A percentile compares a stretch with the other conserved stretches of the same genome.
Conservation (phyloP, 2,329 filamentous ascomycete genomes). For the Nigrospora osmanthi region DNA sequence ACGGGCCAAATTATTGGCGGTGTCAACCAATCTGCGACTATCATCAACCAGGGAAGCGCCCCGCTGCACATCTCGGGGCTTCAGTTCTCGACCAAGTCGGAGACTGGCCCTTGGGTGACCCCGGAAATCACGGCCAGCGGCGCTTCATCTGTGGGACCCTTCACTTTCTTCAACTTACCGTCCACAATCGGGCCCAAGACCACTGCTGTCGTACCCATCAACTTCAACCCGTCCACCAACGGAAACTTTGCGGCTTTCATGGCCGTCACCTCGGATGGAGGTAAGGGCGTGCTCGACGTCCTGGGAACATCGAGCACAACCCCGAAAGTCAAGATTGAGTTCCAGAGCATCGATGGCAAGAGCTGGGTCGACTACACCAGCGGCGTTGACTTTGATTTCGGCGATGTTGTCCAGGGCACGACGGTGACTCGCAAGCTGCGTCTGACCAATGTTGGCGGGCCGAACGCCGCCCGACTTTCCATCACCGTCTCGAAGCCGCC, state of each 20-base stretch:
- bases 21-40: conserved; percentile 32
- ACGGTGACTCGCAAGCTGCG: conserved; percentile 40
- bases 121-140: conserved; percentile 25
- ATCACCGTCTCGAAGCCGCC: conserved; percentile 55
- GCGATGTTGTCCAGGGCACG: conserved; percentile 44
- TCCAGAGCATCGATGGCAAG: conserved; percentile 41
- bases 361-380: conserved; percentile 40
- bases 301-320: conserved; percentile 39
- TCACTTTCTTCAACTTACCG: conserved; percentile 39
- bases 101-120: conserved; percentile 34
- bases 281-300: conserved; percentile 37
- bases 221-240: conserved; percentile 34
- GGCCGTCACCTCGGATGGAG: conserved; percentile 38
- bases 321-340: conserved; percentile 43
- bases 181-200: conserved; percentile 30
- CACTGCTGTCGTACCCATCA: conserved; percentile 31
- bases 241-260: conserved; percentile 44
- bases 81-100: conserved; percentile 31
- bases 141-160: conserved; percentile 33
- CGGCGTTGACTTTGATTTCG: conserved; percentile 41
- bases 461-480: conserved; percentile 40
- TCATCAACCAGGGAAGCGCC: conserved; percentile 42
- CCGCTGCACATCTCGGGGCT: conserved; percentile 34
- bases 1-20: conserved; percentile 29
- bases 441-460: conserved; percentile 43